These are phyloP conservation scores for Hortaea werneckii DNA, from an alignment of 2,329 filamentous ascomycete species.

Conservation along the genomic window DNA sequence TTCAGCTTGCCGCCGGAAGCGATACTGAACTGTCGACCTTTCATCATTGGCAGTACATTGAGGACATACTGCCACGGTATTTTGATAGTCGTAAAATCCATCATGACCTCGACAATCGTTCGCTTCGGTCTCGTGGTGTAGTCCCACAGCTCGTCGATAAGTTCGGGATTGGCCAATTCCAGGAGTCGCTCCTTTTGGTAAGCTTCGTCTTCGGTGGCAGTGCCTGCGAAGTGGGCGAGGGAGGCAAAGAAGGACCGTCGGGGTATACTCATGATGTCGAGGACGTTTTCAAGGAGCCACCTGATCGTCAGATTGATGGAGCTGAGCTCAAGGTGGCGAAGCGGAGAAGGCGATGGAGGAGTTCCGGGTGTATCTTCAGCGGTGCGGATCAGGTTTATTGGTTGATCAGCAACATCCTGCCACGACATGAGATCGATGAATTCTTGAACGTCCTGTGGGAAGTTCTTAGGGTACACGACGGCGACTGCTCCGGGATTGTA, in stretches of 20 bases:
- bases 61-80: slow-evolving; percentile 66
- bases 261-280: slow-evolving; percentile 85
- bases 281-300: slow-evolving; percentile 64
- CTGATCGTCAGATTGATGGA: slow-evolving; percentile 52
- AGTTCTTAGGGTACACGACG: slow-evolving; percentile 80
- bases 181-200: slow-evolving; percentile 67
- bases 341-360: slow-evolving; percentile 24
- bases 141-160: slow-evolving; percentile 86
- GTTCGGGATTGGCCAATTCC: slow-evolving; percentile 71
- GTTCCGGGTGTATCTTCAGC: slow-evolving; percentile 20
- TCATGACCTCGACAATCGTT: slow-evolving; percentile 82
- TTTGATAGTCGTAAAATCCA: slow-evolving; percentile 77
- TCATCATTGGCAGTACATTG: slow-evolving; percentile 67
- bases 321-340: slow-evolving; percentile 31
- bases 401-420: slow-evolving; percentile 59
- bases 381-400: slow-evolving; percentile 44
- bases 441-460: slow-evolving; percentile 64
- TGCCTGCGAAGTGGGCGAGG: slow-evolving; percentile 63
- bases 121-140: slow-evolving; percentile 86
- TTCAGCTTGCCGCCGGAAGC: slow-evolving; percentile 55
- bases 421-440: slow-evolving; percentile 74
- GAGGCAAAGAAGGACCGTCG: slow-evolving; percentile 75
- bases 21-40: slow-evolving; percentile 90
- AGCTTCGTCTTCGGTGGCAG: slow-evolving; percentile 41
- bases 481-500: slow-evolving; percentile 70